Conservation (phyloP, 2,329 filamentous ascomycete genomes). For the Fusarium sp. region DNA sequence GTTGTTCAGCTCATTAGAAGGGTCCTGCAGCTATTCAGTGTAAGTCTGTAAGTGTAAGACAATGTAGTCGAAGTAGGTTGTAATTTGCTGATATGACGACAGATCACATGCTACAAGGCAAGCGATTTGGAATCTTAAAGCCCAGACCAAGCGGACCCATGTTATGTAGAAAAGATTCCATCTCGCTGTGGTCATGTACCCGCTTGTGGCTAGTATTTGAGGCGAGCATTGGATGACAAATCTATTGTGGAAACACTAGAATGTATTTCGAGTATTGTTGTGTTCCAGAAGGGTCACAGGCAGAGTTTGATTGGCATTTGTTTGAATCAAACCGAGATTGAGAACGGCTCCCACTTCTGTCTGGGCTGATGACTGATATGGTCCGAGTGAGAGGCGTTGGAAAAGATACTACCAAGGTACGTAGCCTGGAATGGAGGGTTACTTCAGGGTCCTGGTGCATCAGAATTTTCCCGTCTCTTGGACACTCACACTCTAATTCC, state of each 20-base stretch:
- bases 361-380: constrained; percentile 15
- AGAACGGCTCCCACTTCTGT: constrained; percentile 1
- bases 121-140: constrained; percentile 36
- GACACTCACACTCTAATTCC: constrained; percentile 3
- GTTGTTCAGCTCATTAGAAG: background rate
- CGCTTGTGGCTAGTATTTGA: constrained; percentile 1
- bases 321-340: constrained; percentile 1
- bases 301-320: background rate
- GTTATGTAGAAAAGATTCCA: constrained; percentile 30
- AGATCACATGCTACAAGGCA: constrained; percentile 19
- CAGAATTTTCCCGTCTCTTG: constrained; percentile 25
- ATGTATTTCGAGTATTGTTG: background rate
- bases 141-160: constrained; percentile 11
- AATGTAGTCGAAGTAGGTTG: background rate
- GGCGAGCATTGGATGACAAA: constrained; percentile 21
- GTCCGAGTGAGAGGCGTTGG: constrained; percentile 5
- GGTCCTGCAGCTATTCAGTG: background rate
- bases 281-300: background rate
- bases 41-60: background rate
- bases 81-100: constrained; percentile 32
- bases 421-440: constrained; percentile 13
- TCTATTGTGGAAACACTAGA: background rate
- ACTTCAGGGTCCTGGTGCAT: constrained; percentile 31
- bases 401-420: background rate
- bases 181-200: constrained; percentile 2